Evolutionary conservation across 805 yeast species (phyloP).

Genomic region (Pichia paraexigua): DNA sequence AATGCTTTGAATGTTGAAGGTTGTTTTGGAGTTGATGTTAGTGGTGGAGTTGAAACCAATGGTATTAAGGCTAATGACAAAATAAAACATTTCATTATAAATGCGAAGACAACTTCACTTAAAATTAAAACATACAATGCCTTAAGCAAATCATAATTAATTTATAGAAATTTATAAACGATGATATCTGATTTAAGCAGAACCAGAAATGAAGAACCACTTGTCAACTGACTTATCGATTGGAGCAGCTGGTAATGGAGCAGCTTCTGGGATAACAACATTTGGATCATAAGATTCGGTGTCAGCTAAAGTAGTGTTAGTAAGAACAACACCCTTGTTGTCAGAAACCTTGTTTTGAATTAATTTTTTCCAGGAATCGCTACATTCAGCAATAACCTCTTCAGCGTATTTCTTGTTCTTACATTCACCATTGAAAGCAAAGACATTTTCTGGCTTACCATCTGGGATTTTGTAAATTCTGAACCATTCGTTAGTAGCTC

Average conservation of each 20-base stretch:
- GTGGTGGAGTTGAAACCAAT: slow-evolving; percentile 85
- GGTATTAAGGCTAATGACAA: slow-evolving; percentile 67
- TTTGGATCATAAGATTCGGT: slow-evolving; percentile 47
- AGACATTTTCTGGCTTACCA: slow-evolving; percentile 93
- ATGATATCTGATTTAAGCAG: slow-evolving; percentile 28
- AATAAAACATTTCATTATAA: slow-evolving; percentile 47
- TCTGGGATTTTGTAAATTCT: slow-evolving; percentile 96
- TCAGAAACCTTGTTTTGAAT: slow-evolving; percentile 53
- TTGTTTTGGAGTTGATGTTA: slow-evolving; percentile 86
- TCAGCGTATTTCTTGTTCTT: slow-evolving; percentile 81
- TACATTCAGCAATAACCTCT: slow-evolving; percentile 74
- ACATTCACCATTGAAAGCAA: slow-evolving; percentile 94
- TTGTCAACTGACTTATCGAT: slow-evolving; percentile 94
- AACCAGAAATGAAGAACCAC: slow-evolving; percentile 96
- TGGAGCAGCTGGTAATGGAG: slow-evolving; percentile 77
- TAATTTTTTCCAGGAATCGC: slow-evolving; percentile 75
- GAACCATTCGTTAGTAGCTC: slow-evolving; percentile 97
- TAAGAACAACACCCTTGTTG: slow-evolving; percentile 60
- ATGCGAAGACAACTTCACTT: slow-evolving; percentile 31
- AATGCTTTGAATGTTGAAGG: slow-evolving; percentile 46
- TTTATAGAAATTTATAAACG: neutral
- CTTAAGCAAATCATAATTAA: neutral
- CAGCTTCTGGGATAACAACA: slow-evolving; percentile 58
- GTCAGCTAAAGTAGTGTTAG: slow-evolving; percentile 62
- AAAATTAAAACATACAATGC: neutral